Evolutionary conservation across 2,329 filamentous ascomycete genomes (phyloP), one percentile per base, ranked within the genome.

Genomic region (Curvularia lunata): DNA sequence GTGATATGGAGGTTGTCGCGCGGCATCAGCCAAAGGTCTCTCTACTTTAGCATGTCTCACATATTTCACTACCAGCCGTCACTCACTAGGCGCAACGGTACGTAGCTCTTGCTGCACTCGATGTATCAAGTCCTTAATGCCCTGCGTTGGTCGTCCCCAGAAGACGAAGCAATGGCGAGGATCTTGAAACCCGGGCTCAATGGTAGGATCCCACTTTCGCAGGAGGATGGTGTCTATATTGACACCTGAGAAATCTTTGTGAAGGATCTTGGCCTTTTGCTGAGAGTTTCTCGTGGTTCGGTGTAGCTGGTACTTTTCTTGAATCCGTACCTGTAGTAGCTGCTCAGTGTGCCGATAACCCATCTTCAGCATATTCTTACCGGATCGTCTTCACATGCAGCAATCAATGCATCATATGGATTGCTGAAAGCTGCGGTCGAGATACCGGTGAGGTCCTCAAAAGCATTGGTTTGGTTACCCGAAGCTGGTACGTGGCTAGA

Each of bases 21-120:
- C 0, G 93, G 92, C 90, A 96, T 96, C 42, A 94, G 82, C 94
- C 94, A 98, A 25, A 96, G 79, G 63, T 83, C 91, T 93, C 21
- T 4, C 23, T 6, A 16, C 30, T 34, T 68, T 46, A 71, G 62
- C 28, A 8, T 21, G 32, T 32, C 5, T 4, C 6, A 18, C 32
- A 3, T 38, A 6, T 28, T 12, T 18, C 13, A 27, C 34, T n/a
- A 30, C 23, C 7, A 18, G 18, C 7, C 28, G 12, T 4, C 5
- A 48, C 88, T 74, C 80, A 95, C 92, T 85, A 34, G 91, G 90
- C 13, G 88, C 88, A 19, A 86, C 83, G 19, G 82, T 78, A 55
- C 82, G 80, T 47, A 96, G 79, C 68, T 86, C 83, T 48, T 82
- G 75, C 76, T 97, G 94, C 28, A 97, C 78, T 55, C 84, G 83